A percentile compares a stretch with the other conserved stretches of the same genome.
Conservation (phyloP, 257 asterid species). For the Ballota nigra region DNA sequence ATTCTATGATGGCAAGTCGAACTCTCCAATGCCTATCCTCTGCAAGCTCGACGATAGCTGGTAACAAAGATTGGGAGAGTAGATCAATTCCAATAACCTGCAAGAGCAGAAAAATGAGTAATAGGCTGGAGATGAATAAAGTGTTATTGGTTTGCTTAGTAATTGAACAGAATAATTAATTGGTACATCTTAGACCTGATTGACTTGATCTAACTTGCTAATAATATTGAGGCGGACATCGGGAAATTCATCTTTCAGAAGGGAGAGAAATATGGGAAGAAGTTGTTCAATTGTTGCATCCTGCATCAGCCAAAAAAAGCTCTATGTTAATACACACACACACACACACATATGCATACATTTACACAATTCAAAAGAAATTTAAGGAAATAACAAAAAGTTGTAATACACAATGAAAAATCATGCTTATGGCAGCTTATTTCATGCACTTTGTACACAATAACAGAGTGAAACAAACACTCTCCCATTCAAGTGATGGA, state of each 20-base stretch:
- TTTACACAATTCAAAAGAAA: not conserved
- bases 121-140: slow-evolving; percentile 1
- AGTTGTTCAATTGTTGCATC: slow-evolving; percentile 90
- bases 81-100: slow-evolving; percentile 80
- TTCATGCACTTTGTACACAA: not conserved
- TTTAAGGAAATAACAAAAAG: not conserved
- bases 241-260: slow-evolving; percentile 86
- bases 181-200: slow-evolving; percentile 48
- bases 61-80: slow-evolving; percentile 65
- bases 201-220: slow-evolving; percentile 93
- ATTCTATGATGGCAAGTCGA: slow-evolving; percentile 66
- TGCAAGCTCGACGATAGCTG: slow-evolving; percentile 74
- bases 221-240: slow-evolving; percentile 84
- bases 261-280: slow-evolving; percentile 86
- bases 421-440: slow-evolving; percentile 1
- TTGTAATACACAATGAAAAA: not conserved
- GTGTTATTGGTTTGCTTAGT: not conserved
- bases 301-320: slow-evolving; percentile 37
- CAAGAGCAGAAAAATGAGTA: slow-evolving; percentile 16
- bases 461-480: not conserved
- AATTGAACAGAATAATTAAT: not conserved
- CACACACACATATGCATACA: too few relatives aligned
- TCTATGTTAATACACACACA: not conserved
- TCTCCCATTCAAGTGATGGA: not conserved
- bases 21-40: slow-evolving; percentile 80